phyloP scores from a whole-genome alignment of 2,329 filamentous ascomycete species.

The Penicillium verrucosum region DNA sequence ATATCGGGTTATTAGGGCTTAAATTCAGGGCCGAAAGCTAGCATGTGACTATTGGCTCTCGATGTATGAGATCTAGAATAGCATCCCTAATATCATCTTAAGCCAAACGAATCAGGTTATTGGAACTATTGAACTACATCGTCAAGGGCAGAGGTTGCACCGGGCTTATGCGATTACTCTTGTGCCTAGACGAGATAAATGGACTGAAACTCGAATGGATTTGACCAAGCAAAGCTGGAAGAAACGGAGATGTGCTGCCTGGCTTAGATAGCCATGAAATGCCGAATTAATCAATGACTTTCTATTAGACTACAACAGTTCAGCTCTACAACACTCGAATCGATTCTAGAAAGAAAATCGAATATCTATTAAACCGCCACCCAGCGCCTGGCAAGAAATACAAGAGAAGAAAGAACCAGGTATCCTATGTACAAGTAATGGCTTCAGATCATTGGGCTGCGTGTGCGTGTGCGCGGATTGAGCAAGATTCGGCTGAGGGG shows the following conservation, averaged over 20 bases:
- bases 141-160: background rate
- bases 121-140: background rate
- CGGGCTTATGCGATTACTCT: background rate
- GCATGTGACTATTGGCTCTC: background rate
- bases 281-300: background rate
- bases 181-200: background rate
- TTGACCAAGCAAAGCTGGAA: background rate
- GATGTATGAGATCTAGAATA: background rate
- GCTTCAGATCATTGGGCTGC: background rate
- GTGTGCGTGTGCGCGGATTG: background rate
- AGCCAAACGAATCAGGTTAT: background rate
- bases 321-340: background rate
- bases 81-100: background rate
- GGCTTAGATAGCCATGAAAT: background rate
- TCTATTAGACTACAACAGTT: background rate
- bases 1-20: conserved; percentile 24
- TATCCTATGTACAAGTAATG: conserved; percentile 8
- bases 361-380: background rate
- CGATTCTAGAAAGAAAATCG: background rate
- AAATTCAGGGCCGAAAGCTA: background rate
- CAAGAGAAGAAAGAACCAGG: background rate
- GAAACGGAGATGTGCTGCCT: background rate
- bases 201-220: background rate
- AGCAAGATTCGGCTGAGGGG: background rate
- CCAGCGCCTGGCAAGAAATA: conserved; percentile 1